Conservation (phyloP, 306 rosid genomes). For the Hippophae rhamnoides region DNA sequence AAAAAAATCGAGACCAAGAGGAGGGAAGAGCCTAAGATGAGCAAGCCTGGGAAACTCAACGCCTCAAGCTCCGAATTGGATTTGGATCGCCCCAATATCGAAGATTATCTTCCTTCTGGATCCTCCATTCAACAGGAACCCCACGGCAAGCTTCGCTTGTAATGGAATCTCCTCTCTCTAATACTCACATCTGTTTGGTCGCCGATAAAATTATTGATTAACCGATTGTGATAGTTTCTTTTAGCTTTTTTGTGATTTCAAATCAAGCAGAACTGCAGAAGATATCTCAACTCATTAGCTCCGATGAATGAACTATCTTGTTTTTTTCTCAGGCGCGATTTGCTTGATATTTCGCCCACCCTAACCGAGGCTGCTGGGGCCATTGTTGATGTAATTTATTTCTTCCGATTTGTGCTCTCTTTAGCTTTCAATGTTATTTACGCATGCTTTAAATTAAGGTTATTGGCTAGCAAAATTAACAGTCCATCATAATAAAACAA, state of each 20-base stretch:
- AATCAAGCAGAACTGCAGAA: too few species aligned
- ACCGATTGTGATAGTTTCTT: not conserved
- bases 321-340: constrained; percentile 55
- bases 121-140: constrained; percentile 77
- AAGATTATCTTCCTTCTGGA: constrained; percentile 91
- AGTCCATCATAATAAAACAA: too few species aligned
- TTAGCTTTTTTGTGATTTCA: not conserved
- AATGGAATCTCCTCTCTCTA: constrained; percentile 12
- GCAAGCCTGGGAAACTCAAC: constrained; percentile 27
- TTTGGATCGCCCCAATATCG: constrained; percentile 83
- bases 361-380: constrained; percentile 94
- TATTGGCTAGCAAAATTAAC: too few species aligned
- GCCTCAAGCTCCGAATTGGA: constrained; percentile 80
- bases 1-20: too few species aligned
- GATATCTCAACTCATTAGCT: not conserved
- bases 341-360: constrained; percentile 82
- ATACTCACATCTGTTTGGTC: constrained; percentile 11
- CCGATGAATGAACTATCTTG: not conserved
- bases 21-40: constrained; percentile 1
- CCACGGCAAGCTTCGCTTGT: constrained; percentile 69
- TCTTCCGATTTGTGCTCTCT: not conserved
- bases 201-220: constrained; percentile 5
- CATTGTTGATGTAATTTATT: constrained; percentile 67
- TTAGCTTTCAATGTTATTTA: not conserved
- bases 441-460: too few species aligned